Evolutionary conservation across 331 rosid genomes (phyloP).

Genomic region (Pyracantha coccinea): DNA sequence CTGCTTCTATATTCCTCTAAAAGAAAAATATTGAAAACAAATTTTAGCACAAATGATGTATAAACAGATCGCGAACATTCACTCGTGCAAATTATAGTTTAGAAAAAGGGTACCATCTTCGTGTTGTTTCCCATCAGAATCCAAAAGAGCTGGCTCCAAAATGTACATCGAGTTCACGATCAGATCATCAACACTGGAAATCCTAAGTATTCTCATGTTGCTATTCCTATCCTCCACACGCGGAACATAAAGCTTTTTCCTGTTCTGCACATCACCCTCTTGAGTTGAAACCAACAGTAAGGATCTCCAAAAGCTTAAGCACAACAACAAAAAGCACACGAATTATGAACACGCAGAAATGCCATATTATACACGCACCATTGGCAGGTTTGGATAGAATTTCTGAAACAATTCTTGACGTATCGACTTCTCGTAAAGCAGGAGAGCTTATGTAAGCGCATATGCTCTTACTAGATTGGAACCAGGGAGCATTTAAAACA

Average conservation of each 20-base stretch:
- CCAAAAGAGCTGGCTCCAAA: conserved; percentile 63
- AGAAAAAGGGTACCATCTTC: conserved; percentile 63
- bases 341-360: neutral
- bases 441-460: conserved; percentile 79
- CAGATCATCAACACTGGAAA: conserved; percentile 64
- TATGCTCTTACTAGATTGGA: conserved; percentile 47
- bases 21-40: neutral
- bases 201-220: conserved; percentile 57
- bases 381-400: conserved; percentile 28
- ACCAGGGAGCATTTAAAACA: conserved; percentile 70
- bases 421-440: conserved; percentile 83
- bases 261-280: conserved; percentile 27
- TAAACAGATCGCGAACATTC: neutral
- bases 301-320: neutral
- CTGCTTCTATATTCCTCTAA: neutral
- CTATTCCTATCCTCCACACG: conserved; percentile 45
- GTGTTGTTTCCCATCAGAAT: conserved; percentile 59
- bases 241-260: conserved; percentile 51
- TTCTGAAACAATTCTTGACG: conserved; percentile 48
- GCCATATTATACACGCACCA: conserved; percentile 17
- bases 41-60: neutral
- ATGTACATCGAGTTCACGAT: conserved; percentile 76
- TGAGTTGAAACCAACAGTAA: neutral
- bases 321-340: neutral
- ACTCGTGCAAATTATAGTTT: neutral